These are phyloP conservation scores for Kernera saxatilis DNA, from an alignment of 345 rosid species.

Conservation along the genomic window DNA sequence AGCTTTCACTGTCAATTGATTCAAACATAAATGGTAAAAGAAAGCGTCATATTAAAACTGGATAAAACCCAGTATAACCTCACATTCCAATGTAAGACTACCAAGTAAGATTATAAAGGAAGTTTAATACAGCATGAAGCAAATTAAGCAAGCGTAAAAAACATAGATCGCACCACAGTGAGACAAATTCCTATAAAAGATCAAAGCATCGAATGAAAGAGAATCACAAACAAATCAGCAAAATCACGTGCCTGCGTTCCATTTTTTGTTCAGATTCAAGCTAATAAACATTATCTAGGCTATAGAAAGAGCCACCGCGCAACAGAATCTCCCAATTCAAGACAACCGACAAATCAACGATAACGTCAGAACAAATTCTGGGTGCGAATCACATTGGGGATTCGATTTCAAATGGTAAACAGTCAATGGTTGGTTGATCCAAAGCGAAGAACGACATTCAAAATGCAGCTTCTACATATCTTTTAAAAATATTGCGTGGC, in stretches of 20 bases:
- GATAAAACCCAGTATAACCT: neutral
- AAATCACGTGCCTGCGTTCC: neutral
- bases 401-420: neutral
- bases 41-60: neutral
- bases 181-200: neutral
- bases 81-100: neutral
- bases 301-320: neutral
- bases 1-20: neutral
- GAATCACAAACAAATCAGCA: neutral
- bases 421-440: neutral
- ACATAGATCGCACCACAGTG: neutral
- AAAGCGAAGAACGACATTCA: neutral
- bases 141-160: neutral
- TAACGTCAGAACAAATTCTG: neutral
- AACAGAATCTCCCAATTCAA: neutral
- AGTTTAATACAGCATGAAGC: neutral
- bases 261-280: neutral
- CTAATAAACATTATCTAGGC: neutral
- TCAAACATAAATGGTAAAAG: neutral
- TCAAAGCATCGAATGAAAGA: neutral
- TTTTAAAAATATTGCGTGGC: neutral
- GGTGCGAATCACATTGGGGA: neutral
- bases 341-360: neutral
- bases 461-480: neutral
- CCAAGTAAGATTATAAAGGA: neutral